Evolutionary conservation across 495 filamentous ascomycete genomes (phyloP).

Genomic region (Lichenothelia convexa): DNA sequence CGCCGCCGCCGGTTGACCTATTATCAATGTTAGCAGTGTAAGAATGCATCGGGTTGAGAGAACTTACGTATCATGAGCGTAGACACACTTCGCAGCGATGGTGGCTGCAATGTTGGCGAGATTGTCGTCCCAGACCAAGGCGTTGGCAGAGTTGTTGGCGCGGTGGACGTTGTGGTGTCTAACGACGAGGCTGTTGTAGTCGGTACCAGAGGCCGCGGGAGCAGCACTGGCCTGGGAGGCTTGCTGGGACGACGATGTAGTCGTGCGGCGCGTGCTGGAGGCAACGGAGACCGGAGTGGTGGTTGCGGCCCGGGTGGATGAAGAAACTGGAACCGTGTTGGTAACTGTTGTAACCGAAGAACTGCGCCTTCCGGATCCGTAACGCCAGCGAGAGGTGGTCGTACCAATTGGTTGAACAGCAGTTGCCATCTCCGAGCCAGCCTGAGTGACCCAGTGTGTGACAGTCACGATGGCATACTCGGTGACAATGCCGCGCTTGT

Average conservation of each 20-base stretch:
- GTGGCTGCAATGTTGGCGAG: constrained; percentile 41
- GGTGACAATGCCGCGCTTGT: constrained; percentile 33
- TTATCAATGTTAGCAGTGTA: constrained; percentile 4
- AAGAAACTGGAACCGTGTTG: not conserved
- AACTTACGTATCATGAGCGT: constrained; percentile 60
- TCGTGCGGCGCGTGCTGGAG: constrained; percentile 5
- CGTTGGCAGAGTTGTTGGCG: constrained; percentile 54
- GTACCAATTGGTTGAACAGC: constrained; percentile 7
- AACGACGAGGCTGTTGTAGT: constrained; percentile 32
- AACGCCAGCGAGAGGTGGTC: constrained; percentile 2
- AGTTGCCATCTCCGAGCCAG: constrained; percentile 11
- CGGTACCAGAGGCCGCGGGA: not conserved
- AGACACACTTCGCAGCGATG: constrained; percentile 40
- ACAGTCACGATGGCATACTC: constrained; percentile 44
- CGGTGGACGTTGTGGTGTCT: constrained; percentile 77
- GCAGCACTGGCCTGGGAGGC: constrained; percentile 2
- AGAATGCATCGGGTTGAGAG: not conserved
- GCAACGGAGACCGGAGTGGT: constrained; percentile 9
- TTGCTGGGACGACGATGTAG: not conserved
- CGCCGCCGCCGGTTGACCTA: constrained; percentile 28
- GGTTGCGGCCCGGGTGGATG: constrained; percentile 8
- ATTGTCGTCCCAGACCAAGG: constrained; percentile 41
- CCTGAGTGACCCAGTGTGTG: constrained; percentile 26
- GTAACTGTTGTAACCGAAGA: constrained; percentile 6
- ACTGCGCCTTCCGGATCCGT: constrained; percentile 6